Conservation (phyloP, 768 basidiomycete species). For the Mycena sanguinolenta region DNA sequence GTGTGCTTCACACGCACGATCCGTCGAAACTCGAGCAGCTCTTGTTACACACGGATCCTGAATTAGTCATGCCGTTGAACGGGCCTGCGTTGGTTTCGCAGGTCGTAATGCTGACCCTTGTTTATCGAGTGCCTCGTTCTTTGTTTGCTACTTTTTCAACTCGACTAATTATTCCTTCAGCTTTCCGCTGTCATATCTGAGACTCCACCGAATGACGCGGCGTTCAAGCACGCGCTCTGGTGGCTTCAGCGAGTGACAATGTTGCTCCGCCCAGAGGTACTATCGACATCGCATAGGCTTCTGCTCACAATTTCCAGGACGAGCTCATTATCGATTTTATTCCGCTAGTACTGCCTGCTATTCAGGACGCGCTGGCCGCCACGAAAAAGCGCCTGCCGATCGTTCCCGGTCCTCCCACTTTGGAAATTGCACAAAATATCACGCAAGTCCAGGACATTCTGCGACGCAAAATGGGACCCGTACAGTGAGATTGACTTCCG, state of each 20-base stretch:
- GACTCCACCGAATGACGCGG: constrained; percentile 81
- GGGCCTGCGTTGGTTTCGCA: constrained; percentile 81
- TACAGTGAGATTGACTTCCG: constrained; percentile 37
- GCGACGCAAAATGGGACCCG: constrained; percentile 55
- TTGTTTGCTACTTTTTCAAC: constrained; percentile 12
- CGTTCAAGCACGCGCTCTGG: constrained; percentile 87
- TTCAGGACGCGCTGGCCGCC: constrained; percentile 80
- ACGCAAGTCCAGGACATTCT: constrained; percentile 83
- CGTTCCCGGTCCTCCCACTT: constrained; percentile 76
- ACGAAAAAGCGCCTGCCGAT: constrained; percentile 86
- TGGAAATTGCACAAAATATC: constrained; percentile 78
- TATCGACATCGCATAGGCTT: background rate
- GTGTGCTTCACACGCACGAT: constrained; percentile 83
- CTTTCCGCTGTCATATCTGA: constrained; percentile 82
- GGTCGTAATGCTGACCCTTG: constrained; percentile 85
- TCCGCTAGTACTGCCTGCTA: constrained; percentile 83
- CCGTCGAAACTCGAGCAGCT: constrained; percentile 79
- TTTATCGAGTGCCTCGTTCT: constrained; percentile 75
- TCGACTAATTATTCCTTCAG: constrained; percentile 51
- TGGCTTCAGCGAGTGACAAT: constrained; percentile 86
- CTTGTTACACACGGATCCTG: constrained; percentile 80
- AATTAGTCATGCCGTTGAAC: constrained; percentile 83
- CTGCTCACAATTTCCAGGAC: constrained; percentile 61
- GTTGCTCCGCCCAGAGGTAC: constrained; percentile 79
- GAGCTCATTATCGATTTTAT: constrained; percentile 87